A percentile compares a stretch with the other conserved stretches of the same genome.
phyloP scores from a whole-genome alignment of 805 yeast genomes.

The Groenewaldozyma salmanticensis region DNA sequence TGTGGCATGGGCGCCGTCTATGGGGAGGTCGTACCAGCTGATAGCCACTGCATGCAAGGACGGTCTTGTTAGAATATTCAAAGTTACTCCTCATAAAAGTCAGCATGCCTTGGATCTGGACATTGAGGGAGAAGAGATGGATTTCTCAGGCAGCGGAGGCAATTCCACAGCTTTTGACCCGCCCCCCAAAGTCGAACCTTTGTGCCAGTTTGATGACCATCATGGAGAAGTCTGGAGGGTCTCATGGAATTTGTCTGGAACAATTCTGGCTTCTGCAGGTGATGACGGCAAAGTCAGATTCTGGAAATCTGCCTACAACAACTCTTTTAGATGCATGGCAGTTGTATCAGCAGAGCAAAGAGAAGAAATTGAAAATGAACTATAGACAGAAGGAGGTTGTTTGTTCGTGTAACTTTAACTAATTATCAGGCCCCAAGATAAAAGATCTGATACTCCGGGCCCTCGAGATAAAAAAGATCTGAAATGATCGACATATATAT shows the following conservation, averaged over 20 bases:
- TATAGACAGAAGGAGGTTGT: too few relatives aligned
- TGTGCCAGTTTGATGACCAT: constrained; percentile 67
- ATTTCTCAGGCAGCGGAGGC: not conserved
- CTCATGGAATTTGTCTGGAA: constrained; percentile 77
- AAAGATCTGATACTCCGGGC: too few relatives aligned
- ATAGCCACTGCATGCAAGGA: constrained; percentile 96
- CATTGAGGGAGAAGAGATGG: not conserved
- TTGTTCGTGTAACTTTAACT: too few relatives aligned
- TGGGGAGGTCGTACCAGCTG: constrained; percentile 81
- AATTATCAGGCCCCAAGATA: too few relatives aligned
- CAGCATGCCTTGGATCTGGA: constrained; percentile 1
- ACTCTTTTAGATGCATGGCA: constrained; percentile 86
- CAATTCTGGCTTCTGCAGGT: constrained; percentile 86
- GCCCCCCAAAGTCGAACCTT: constrained; percentile 40
- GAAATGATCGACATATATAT: too few relatives aligned
- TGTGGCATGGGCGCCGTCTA: constrained; percentile 93
- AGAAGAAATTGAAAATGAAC: constrained; percentile 2
- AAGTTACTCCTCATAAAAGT: constrained; percentile 40
- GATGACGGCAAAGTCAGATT: constrained; percentile 88
- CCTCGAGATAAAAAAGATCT: too few relatives aligned
- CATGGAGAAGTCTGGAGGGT: constrained; percentile 93
- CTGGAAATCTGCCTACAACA: constrained; percentile 83
- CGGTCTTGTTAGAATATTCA: constrained; percentile 81
- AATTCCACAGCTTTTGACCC: not conserved
- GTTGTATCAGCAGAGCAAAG: constrained; percentile 53